Conservation (phyloP, 164 flowering plant species). For the Annona squamosa region DNA sequence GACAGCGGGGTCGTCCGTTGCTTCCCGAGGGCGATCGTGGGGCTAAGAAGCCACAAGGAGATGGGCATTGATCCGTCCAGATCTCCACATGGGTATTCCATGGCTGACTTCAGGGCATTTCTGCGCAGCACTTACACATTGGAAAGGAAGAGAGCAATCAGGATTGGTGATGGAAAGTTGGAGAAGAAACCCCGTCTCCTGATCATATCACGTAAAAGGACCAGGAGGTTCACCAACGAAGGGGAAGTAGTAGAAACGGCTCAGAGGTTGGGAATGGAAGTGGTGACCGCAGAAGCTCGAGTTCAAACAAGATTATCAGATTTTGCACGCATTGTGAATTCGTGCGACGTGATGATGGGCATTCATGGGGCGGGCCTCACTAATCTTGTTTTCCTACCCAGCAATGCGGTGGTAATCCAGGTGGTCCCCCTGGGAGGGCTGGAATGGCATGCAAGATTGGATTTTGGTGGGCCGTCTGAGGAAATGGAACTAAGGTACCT, state of each 20-base stretch:
- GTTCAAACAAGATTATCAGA: background rate
- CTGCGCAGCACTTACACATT: constrained; percentile 17
- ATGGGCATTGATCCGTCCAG: constrained; percentile 15
- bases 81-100: constrained; percentile 11
- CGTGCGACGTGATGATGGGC: constrained; percentile 31
- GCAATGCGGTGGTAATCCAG: constrained; percentile 24
- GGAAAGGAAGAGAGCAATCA: constrained; percentile 4
- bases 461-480: constrained; percentile 19
- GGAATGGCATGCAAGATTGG: constrained; percentile 11
- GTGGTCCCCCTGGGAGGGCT: constrained; percentile 27
- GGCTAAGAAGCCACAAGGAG: constrained; percentile 20
- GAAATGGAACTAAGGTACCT: constrained; percentile 26
- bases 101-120: constrained; percentile 17
- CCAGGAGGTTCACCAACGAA: constrained; percentile 14
- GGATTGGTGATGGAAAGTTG: background rate
- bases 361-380: constrained; percentile 45
- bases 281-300: constrained; percentile 11
- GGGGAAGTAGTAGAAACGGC: constrained; percentile 13
- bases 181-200: constrained; percentile 22
- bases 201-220: constrained; percentile 16
- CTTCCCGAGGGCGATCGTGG: constrained; percentile 20
- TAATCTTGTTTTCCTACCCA: constrained; percentile 27
- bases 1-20: constrained; percentile 14
- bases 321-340: constrained; percentile 17
- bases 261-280: constrained; percentile 19